Evolutionary conservation across 2,329 filamentous ascomycete species (phyloP).

Genomic region (Fusarium secorum): DNA sequence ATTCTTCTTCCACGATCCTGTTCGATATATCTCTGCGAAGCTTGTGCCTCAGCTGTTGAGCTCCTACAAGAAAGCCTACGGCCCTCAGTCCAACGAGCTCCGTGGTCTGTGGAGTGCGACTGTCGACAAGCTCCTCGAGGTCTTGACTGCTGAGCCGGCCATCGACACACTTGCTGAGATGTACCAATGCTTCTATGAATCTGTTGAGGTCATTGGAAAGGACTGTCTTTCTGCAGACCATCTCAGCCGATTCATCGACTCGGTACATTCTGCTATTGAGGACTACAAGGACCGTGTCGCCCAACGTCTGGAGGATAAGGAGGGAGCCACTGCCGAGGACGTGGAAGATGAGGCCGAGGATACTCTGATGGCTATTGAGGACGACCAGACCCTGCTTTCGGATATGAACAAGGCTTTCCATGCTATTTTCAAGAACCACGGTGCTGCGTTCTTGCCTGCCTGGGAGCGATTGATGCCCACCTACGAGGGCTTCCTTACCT

Average conservation of each 20-base stretch:
- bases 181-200: slow-evolving; percentile 99
- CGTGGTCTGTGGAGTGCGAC: slow-evolving; percentile 84
- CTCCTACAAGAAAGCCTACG: slow-evolving; percentile 92
- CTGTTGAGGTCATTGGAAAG: slow-evolving; percentile 90
- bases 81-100: slow-evolving; percentile 79
- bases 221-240: slow-evolving; percentile 79
- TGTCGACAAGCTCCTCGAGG: slow-evolving; percentile 90
- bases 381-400: slow-evolving; percentile 93
- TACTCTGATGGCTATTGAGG: slow-evolving; percentile 88
- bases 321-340: slow-evolving; percentile 77
- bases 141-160: slow-evolving; percentile 90
- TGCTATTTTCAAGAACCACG: slow-evolving; percentile 97
- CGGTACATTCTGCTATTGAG: slow-evolving; percentile 83
- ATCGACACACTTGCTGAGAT: slow-evolving; percentile 97
- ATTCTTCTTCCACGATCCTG: slow-evolving; percentile 99
- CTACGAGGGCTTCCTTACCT: slow-evolving; percentile 85
- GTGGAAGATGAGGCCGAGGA: slow-evolving; percentile 91
- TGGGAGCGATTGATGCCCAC: slow-evolving; percentile 89
- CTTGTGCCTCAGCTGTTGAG: slow-evolving; percentile 92
- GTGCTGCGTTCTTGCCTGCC: slow-evolving; percentile 79
- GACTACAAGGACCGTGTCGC: slow-evolving; percentile 92
- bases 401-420: slow-evolving; percentile 99
- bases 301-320: slow-evolving; percentile 83
- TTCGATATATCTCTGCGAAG: slow-evolving; percentile 93
- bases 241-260: slow-evolving; percentile 87